Percentiles rank a stretch among this genome's conserved stretches.
Evolutionary conservation across 192 early-diverging fungal genomes (phyloP).

Genomic region (Rhizophagus clarus): DNA sequence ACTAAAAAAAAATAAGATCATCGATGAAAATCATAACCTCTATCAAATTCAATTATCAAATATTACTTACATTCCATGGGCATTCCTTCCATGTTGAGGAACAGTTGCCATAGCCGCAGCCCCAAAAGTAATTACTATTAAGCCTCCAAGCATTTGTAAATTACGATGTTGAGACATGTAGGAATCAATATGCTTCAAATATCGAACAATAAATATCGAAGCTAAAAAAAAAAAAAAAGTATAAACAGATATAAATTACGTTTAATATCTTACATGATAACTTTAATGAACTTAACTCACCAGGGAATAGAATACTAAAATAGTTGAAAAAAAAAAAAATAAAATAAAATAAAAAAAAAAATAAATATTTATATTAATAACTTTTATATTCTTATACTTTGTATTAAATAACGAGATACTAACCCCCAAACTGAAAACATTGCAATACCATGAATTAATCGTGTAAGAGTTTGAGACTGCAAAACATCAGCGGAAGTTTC

Average conservation of each 20-base stretch:
- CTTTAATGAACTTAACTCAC: not conserved
- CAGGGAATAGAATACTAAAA: slow-evolving; percentile 25
- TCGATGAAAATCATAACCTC: too few species aligned
- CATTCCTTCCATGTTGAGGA: not conserved
- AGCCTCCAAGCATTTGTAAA: slow-evolving; percentile 29
- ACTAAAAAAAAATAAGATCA: slow-evolving; percentile 2
- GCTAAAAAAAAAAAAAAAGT: not conserved
- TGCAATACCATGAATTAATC: slow-evolving; percentile 22
- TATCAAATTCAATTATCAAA: not conserved
- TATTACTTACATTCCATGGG: slow-evolving; percentile 5
- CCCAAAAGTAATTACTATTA: slow-evolving; percentile 25
- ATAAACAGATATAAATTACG: not conserved
- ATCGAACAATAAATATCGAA: slow-evolving; percentile 29
- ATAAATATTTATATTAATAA: not conserved
- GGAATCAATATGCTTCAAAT: slow-evolving; percentile 13
- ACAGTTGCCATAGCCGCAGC: slow-evolving; percentile 29
- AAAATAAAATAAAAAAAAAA: not conserved
- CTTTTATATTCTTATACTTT: not conserved
- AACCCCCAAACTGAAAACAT: slow-evolving; percentile 30
- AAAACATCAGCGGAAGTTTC: not conserved
- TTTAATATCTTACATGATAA: too few species aligned
- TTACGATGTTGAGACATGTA: slow-evolving; percentile 23
- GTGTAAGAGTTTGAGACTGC: not conserved
- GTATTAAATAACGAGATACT: not conserved
- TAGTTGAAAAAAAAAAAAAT: not conserved